Evolutionary conservation across 2,329 filamentous ascomycete genomes (phyloP).

Genomic region (Paecilomyces variotii): DNA sequence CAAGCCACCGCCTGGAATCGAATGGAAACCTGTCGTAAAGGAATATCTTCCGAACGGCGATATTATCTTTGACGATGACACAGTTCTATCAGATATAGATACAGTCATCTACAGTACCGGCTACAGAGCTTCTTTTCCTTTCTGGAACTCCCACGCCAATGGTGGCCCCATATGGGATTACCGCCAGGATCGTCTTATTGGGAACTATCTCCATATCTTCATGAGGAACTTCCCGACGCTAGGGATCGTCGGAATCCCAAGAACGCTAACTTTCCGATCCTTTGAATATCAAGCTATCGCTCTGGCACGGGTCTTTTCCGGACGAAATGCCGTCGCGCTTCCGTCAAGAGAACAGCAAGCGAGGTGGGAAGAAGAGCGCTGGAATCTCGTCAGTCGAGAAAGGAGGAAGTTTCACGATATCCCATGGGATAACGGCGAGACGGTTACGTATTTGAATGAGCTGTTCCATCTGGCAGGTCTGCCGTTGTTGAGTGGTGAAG

Average conservation of each 20-base stretch:
- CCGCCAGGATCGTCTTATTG: slow-evolving; percentile 33
- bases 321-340: slow-evolving; percentile 35
- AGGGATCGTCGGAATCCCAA: slow-evolving; percentile 39
- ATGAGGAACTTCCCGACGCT: slow-evolving; percentile 42
- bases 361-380: slow-evolving; percentile 47
- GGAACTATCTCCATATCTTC: slow-evolving; percentile 48
- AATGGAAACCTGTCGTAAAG: slow-evolving; percentile 47
- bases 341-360: slow-evolving; percentile 42
- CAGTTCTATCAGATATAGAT: slow-evolving; percentile 44
- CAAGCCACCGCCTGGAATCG: slow-evolving; percentile 39
- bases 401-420: slow-evolving; percentile 12
- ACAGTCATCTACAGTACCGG: slow-evolving; percentile 56
- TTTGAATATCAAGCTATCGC: slow-evolving; percentile 60
- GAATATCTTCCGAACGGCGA: slow-evolving; percentile 33
- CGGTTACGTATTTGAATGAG: slow-evolving; percentile 9
- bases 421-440: slow-evolving; percentile 13
- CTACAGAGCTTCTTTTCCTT: slow-evolving; percentile 37
- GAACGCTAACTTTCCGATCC: slow-evolving; percentile 51
- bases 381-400: slow-evolving; percentile 7
- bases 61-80: slow-evolving; percentile 50
- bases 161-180: slow-evolving; percentile 45
- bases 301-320: slow-evolving; percentile 49
- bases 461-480: slow-evolving; percentile 11
- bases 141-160: slow-evolving; percentile 45
- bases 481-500: slow-evolving; percentile 11